Conservation (phyloP, 148 eudicot genomes). For the Talinum fruticosum region DNA sequence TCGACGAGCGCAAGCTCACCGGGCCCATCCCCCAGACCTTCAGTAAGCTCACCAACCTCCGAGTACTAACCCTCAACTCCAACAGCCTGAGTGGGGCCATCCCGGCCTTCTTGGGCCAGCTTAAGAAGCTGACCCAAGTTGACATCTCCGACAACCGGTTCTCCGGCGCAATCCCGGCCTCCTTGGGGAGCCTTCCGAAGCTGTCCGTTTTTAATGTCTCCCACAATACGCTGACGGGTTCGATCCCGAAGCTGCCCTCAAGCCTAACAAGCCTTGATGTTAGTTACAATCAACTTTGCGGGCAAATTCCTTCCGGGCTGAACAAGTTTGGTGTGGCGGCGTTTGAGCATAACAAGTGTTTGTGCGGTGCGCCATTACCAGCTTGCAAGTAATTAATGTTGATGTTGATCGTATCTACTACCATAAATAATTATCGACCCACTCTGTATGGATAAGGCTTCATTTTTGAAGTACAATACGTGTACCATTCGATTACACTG, state of each 20-base stretch:
- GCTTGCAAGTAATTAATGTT: conserved; percentile 15
- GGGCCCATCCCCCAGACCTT: conserved; percentile 49
- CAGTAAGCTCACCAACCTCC: conserved; percentile 33
- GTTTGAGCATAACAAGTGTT: conserved; percentile 32
- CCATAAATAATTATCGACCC: too few species aligned
- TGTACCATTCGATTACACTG: too few species aligned
- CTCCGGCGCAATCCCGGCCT: conserved; percentile 37
- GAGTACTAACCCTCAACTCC: conserved; percentile 35
- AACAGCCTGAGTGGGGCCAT: conserved; percentile 41
- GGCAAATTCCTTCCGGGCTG: conserved; percentile 25
- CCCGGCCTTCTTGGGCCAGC: conserved; percentile 35
- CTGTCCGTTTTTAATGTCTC: conserved; percentile 40
- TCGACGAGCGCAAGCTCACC: conserved; percentile 38
- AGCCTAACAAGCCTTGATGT: conserved; percentile 23
- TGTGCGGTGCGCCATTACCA: conserved; percentile 34
- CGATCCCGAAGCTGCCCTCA: conserved; percentile 29
- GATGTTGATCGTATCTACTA: too few species aligned
- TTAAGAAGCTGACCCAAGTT: conserved; percentile 36
- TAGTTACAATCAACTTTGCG: conserved; percentile 31
- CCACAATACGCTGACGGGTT: conserved; percentile 43
- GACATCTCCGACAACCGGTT: conserved; percentile 44
- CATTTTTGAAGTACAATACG: too few species aligned
- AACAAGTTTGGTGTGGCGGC: neutral
- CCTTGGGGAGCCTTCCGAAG: conserved; percentile 26
- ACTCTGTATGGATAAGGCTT: too few species aligned